Conservation (phyloP, 768 basidiomycete genomes). For the Leccinum aurantiacum region DNA sequence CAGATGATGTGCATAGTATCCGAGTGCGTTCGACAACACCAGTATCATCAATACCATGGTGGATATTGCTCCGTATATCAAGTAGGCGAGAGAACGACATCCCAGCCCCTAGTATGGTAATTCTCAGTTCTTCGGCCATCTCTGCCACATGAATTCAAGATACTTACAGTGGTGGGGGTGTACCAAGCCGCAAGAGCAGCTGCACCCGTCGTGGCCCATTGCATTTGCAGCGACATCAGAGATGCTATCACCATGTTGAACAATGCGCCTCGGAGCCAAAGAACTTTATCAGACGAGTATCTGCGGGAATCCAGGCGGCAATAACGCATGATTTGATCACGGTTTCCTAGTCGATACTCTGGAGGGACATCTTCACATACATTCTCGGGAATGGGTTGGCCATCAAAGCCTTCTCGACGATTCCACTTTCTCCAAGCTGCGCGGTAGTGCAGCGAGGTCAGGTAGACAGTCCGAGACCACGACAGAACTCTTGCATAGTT, state of each 20-base stretch:
- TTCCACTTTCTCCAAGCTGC: constrained; percentile 14
- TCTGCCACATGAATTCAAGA: neutral
- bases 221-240: constrained; percentile 28
- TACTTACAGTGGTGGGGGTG: constrained; percentile 31
- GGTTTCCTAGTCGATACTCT: constrained; percentile 20
- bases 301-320: constrained; percentile 12
- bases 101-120: constrained; percentile 26
- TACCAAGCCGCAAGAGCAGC: constrained; percentile 3
- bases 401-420: constrained; percentile 1
- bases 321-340: constrained; percentile 16
- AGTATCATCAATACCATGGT: constrained; percentile 32
- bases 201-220: constrained; percentile 34
- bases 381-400: neutral
- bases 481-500: constrained; percentile 24
- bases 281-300: neutral
- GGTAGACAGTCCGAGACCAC: constrained; percentile 21
- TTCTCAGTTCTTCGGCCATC: neutral
- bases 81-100: constrained; percentile 35
- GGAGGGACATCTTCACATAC: constrained; percentile 3
- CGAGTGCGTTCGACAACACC: constrained; percentile 29
- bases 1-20: constrained; percentile 18
- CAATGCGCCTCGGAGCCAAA: constrained; percentile 25
- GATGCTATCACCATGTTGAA: constrained; percentile 33
- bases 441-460: constrained; percentile 17
- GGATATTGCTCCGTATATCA: constrained; percentile 31